Evolutionary conservation across 495 filamentous ascomycete species (phyloP).

Genomic region (Xylaria scruposa): DNA sequence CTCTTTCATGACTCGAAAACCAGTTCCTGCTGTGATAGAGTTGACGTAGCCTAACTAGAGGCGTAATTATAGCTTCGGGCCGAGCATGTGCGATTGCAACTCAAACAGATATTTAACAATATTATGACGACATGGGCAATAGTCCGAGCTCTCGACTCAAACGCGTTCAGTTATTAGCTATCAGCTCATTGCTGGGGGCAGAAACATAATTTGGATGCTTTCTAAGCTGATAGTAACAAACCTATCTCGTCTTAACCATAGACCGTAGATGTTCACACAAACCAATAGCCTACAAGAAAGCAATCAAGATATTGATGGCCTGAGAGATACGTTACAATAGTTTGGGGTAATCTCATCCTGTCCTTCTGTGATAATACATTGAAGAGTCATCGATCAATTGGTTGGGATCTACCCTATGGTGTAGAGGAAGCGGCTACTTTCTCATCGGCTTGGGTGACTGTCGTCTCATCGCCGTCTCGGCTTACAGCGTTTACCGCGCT

Average conservation of each 20-base stretch:
- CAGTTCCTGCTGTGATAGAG: neutral
- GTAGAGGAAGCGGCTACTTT: neutral
- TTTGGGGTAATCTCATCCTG: neutral
- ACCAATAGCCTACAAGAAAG: neutral
- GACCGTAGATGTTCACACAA: neutral
- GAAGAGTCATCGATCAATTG: neutral
- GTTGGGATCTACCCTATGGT: neutral
- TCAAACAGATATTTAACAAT: neutral
- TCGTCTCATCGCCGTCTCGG: neutral
- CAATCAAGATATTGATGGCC: neutral
- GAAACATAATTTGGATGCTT: too few relatives aligned
- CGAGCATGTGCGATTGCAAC: conserved; percentile 3
- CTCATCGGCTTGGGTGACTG: neutral
- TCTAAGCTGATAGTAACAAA: neutral
- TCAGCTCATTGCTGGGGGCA: neutral
- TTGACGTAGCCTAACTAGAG: neutral
- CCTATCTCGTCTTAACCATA: neutral
- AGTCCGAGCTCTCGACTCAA: neutral
- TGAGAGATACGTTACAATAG: neutral
- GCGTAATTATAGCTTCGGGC: conserved; percentile 3
- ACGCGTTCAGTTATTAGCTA: neutral
- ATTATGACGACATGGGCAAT: neutral
- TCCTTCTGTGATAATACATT: conserved; percentile 8
- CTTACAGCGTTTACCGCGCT: neutral
- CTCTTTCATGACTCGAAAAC: neutral